A percentile compares a stretch with the other conserved stretches of the same genome.
phyloP scores from a whole-genome alignment of 768 basidiomycete species.

The Fomitopsis pulvina region DNA sequence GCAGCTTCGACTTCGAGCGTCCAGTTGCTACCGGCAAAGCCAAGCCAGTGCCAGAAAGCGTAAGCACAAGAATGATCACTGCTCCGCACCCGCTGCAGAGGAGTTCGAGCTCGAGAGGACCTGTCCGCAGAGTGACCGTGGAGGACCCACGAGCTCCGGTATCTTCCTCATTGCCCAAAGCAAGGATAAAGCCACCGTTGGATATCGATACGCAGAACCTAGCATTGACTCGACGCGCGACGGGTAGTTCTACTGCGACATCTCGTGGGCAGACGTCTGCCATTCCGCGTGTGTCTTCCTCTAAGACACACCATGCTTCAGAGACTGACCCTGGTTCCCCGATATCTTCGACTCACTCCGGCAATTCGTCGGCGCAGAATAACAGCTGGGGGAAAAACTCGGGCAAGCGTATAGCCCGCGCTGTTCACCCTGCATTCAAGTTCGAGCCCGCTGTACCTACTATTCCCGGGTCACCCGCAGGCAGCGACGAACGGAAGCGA shows the following conservation, averaged over 20 bases:
- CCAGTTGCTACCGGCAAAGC: slow-evolving; percentile 32
- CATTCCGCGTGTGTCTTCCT: neutral
- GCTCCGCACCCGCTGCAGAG: slow-evolving; percentile 12
- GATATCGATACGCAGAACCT: slow-evolving; percentile 2
- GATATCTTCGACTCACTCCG: slow-evolving; percentile 16
- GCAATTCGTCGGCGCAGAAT: slow-evolving; percentile 13
- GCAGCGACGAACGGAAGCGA: slow-evolving; percentile 12
- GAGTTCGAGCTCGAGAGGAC: slow-evolving; percentile 15
- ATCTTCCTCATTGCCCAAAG: neutral
- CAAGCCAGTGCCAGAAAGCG: neutral
- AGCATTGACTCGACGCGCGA: slow-evolving; percentile 7
- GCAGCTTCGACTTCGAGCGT: slow-evolving; percentile 73
- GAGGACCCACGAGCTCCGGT: neutral
- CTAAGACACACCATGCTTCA: slow-evolving; percentile 5
- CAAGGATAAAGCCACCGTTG: neutral
- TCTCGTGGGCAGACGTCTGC: slow-evolving; percentile 2
- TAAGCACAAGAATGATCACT: neutral
- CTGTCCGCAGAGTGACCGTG: neutral
- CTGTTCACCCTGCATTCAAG: slow-evolving; percentile 54
- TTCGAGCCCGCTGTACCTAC: slow-evolving; percentile 66
- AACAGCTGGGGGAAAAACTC: slow-evolving; percentile 56
- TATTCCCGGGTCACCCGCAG: slow-evolving; percentile 22
- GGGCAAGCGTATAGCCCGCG: slow-evolving; percentile 30
- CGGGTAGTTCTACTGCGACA: slow-evolving; percentile 12
- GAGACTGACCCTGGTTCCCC: slow-evolving; percentile 15